Conservation (phyloP, 2,329 filamentous ascomycete genomes). For the Microdochium trichocladiopsis region DNA sequence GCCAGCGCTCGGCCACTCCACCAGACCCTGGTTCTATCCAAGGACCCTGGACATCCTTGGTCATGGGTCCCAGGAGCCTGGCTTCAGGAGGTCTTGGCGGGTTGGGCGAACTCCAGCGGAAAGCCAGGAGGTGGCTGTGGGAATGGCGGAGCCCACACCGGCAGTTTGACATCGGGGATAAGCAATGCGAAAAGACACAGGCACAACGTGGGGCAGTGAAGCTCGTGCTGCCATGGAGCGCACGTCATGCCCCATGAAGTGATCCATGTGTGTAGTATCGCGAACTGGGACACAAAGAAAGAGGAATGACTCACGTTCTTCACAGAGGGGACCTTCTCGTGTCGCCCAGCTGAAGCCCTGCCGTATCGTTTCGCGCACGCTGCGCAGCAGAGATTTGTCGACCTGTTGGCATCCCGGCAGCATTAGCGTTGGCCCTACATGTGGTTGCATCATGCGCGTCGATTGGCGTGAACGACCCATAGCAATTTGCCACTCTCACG, state of each 20-base stretch:
- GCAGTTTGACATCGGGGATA: not conserved
- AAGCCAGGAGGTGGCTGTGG: not conserved
- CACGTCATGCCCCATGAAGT: no score
- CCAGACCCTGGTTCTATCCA: no score
- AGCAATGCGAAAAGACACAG: no score
- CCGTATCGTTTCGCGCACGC: slow-evolving; percentile 84
- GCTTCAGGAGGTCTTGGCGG: not conserved
- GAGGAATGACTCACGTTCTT: slow-evolving; percentile 70
- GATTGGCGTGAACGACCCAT: not conserved
- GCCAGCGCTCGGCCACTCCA: no score
- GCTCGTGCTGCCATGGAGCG: no score
- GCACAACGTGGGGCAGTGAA: no score
- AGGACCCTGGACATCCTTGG: not conserved
- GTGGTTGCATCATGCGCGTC: not conserved
- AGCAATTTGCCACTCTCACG: not conserved
- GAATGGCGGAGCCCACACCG: not conserved
- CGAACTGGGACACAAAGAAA: slow-evolving; percentile 3
- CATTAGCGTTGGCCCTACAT: not conserved
- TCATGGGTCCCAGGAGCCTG: not conserved
- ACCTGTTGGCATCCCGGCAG: slow-evolving; percentile 41
- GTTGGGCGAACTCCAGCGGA: not conserved
- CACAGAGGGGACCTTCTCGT: slow-evolving; percentile 89
- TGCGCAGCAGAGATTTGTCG: slow-evolving; percentile 82
- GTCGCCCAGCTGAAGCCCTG: slow-evolving; percentile 98
- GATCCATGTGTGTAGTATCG: no score